Conservation (phyloP, 306 rosid genomes). For the Begonia fuchsioides region DNA sequence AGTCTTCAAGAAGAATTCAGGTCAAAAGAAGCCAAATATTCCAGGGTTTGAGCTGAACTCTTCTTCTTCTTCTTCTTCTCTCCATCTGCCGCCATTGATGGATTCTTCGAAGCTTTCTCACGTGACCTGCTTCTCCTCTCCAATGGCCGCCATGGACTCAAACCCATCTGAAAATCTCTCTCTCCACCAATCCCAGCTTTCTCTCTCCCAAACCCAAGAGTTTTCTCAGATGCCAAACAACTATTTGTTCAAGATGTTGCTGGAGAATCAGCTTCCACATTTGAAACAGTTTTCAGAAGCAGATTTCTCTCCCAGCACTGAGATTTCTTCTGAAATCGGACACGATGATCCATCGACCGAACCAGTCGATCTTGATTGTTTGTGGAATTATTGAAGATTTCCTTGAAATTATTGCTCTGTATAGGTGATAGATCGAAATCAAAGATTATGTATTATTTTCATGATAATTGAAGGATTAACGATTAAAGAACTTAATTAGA, state of each 20-base stretch:
- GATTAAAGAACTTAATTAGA: too few species aligned
- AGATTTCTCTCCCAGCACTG: slow-evolving; percentile 21
- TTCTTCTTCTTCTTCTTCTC: too few species aligned
- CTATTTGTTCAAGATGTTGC: slow-evolving; percentile 27
- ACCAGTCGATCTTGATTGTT: slow-evolving; percentile 24
- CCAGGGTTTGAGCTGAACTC: slow-evolving; percentile 22
- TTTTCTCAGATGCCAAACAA: slow-evolving; percentile 17
- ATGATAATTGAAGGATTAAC: too few species aligned
- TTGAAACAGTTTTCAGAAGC: slow-evolving; percentile 9
- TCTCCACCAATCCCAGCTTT: too few species aligned
- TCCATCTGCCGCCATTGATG: slow-evolving; percentile 48
- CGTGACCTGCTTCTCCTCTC: too few species aligned
- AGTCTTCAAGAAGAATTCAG: slow-evolving; percentile 33
- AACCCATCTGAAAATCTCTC: not conserved
- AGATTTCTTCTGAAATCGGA: slow-evolving; percentile 27
- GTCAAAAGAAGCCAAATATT: slow-evolving; percentile 30
- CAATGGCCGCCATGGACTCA: slow-evolving; percentile 22
- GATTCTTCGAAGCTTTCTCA: slow-evolving; percentile 59
- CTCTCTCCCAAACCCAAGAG: slow-evolving; percentile 11
- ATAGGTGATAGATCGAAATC: too few species aligned
- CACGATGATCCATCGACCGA: slow-evolving; percentile 34
- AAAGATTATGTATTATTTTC: too few species aligned
- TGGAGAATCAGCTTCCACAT: slow-evolving; percentile 20
- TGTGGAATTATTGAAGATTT: slow-evolving; percentile 36
- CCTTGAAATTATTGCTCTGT: too few species aligned